Evolutionary conservation across 768 basidiomycete species (phyloP).

Genomic region (Suillus subluteus): DNA sequence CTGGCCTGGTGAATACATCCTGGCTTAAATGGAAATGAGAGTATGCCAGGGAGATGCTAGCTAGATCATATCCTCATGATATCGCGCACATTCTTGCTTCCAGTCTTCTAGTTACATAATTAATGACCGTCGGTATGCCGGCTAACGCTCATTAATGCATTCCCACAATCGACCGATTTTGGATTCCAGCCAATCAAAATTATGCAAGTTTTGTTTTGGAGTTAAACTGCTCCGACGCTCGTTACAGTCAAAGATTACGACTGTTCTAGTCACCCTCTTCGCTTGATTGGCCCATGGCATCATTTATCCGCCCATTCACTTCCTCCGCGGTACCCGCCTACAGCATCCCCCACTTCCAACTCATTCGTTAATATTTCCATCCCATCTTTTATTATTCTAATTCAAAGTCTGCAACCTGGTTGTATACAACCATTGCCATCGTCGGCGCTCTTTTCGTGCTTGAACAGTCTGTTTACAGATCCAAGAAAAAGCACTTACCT

Average conservation of each 20-base stretch:
- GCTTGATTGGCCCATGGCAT: slow-evolving; percentile 34
- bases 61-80: too few species aligned
- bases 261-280: not conserved
- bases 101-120: too few species aligned
- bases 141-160: too few species aligned
- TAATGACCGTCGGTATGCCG: too few species aligned
- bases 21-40: too few species aligned
- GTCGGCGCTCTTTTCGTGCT: slow-evolving; percentile 76
- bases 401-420: slow-evolving; percentile 45
- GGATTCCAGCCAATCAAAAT: not conserved
- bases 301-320: slow-evolving; percentile 30
- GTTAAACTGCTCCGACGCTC: too few species aligned
- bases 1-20: not conserved
- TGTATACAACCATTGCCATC: slow-evolving; percentile 71
- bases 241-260: not conserved
- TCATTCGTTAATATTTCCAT: slow-evolving; percentile 48
- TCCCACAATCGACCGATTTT: slow-evolving; percentile 8
- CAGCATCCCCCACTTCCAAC: slow-evolving; percentile 48
- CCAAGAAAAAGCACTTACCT: slow-evolving; percentile 87
- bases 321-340: slow-evolving; percentile 36
- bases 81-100: too few species aligned
- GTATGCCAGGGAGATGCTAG: too few species aligned
- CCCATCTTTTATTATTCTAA: slow-evolving; percentile 47
- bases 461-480: slow-evolving; percentile 88
- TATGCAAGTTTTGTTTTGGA: not conserved